phyloP scores from a whole-genome alignment of 176 grass and related monocot genomes.

The Musa schizocarpa region DNA sequence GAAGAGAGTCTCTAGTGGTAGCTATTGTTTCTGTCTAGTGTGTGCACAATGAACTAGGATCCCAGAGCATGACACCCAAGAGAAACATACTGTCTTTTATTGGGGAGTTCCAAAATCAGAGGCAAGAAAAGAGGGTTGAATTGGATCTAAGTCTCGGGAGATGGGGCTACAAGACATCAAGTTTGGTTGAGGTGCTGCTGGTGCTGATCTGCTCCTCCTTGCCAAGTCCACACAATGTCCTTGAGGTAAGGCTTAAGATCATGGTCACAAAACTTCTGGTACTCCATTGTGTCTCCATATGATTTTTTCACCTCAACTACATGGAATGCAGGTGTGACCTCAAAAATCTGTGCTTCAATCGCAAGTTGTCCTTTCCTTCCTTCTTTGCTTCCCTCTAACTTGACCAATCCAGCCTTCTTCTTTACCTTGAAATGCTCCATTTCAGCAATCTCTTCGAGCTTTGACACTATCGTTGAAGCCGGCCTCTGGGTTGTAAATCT shows the following conservation, averaged over 20 bases:
- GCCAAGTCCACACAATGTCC: conserved; percentile 68
- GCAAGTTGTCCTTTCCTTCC: conserved; percentile 75
- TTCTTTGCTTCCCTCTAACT: conserved; percentile 56
- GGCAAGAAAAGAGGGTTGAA: too few species aligned
- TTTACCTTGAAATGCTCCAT: conserved; percentile 69
- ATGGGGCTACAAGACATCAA: too few species aligned
- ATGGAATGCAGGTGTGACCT: conserved; percentile 62
- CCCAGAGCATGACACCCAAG: too few species aligned
- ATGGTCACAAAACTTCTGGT: conserved; percentile 72
- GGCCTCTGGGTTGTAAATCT: conserved; percentile 69
- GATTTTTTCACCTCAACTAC: conserved; percentile 90
- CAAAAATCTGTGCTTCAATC: conserved; percentile 77
- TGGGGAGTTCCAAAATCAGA: too few species aligned
- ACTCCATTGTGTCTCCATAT: conserved; percentile 78
- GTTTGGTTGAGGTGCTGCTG: too few species aligned
- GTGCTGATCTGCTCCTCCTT: conserved; percentile 26
- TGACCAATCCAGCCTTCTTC: conserved; percentile 62
- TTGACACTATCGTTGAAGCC: conserved; percentile 72
- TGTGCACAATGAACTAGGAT: too few species aligned
- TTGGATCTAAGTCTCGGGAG: too few species aligned
- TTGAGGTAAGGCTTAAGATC: conserved; percentile 62
- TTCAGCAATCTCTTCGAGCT: conserved; percentile 76
- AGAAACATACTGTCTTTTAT: too few species aligned
- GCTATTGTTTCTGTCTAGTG: too few species aligned
- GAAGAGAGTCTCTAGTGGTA: too few species aligned